Conservation (phyloP, 2,329 filamentous ascomycete genomes). For the Lecanoromycetidae sp. region DNA sequence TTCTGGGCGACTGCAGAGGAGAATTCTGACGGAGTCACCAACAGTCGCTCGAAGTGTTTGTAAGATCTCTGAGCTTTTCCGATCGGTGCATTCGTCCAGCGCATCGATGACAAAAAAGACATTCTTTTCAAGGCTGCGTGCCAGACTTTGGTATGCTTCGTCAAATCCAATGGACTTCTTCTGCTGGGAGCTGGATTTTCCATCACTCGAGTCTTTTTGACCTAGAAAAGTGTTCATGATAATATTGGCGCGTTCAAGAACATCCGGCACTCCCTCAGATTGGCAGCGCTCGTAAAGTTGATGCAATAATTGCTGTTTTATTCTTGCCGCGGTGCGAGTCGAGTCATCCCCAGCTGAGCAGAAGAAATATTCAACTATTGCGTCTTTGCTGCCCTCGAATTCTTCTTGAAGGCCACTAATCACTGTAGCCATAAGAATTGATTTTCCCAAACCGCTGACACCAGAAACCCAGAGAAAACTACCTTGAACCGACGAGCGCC, state of each 20-base stretch:
- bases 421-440: neutral
- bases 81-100: constrained; percentile 4
- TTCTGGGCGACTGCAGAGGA: neutral
- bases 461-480: neutral
- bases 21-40: neutral
- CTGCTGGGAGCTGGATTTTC: neutral
- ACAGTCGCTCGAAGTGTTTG: neutral
- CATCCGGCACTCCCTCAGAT: neutral
- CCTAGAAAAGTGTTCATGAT: neutral
- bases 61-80: neutral
- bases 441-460: neutral
- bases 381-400: neutral
- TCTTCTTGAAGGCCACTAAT: neutral
- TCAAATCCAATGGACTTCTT: neutral
- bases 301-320: neutral
- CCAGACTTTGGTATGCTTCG: neutral
- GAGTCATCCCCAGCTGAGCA: neutral
- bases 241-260: neutral
- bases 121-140: neutral
- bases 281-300: neutral
- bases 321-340: neutral
- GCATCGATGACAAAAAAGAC: constrained; percentile 4
- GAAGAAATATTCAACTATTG: neutral
- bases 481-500: neutral
- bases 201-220: neutral